phyloP scores from a whole-genome alignment of 148 eudicot species.

The Drosera capensis region DNA sequence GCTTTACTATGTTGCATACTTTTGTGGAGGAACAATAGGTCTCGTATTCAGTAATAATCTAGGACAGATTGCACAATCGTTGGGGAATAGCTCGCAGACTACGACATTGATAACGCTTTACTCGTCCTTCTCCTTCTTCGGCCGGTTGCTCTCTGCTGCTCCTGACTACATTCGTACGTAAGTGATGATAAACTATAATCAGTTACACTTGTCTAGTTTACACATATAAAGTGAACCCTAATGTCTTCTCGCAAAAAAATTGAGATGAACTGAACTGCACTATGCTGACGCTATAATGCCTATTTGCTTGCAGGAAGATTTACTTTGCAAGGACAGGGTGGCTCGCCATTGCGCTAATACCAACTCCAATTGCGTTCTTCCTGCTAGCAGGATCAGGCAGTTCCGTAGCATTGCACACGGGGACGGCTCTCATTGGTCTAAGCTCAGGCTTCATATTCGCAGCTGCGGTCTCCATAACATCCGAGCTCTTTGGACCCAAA shows the following conservation, averaged over 20 bases:
- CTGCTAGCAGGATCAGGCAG: constrained; percentile 10
- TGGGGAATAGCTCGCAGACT: constrained; percentile 21
- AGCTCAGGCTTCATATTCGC: constrained; percentile 20
- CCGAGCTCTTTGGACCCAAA: constrained; percentile 19
- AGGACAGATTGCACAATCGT: constrained; percentile 45
- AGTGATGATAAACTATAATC: not conserved
- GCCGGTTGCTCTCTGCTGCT: constrained; percentile 44
- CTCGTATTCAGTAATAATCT: constrained; percentile 43
- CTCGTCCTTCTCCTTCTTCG: constrained; percentile 47
- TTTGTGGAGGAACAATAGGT: constrained; percentile 48
- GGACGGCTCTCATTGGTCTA: constrained; percentile 15
- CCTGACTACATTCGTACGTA: constrained; percentile 26
- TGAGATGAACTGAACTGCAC: not conserved
- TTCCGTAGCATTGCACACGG: constrained; percentile 3
- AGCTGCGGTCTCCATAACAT: constrained; percentile 17
- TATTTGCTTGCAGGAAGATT: constrained; percentile 12
- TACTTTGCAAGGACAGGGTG: constrained; percentile 20
- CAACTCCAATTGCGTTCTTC: constrained; percentile 15
- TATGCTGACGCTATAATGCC: not conserved
- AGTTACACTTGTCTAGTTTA: not conserved
- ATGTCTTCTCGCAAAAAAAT: not conserved
- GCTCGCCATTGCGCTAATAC: constrained; percentile 10
- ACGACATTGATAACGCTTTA: constrained; percentile 29
- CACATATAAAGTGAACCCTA: not conserved
- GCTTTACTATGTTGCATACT: constrained; percentile 37